Base-by-base conservation (phyloP, 148 eudicot species). In the Heliosperma pusillum region DNA sequence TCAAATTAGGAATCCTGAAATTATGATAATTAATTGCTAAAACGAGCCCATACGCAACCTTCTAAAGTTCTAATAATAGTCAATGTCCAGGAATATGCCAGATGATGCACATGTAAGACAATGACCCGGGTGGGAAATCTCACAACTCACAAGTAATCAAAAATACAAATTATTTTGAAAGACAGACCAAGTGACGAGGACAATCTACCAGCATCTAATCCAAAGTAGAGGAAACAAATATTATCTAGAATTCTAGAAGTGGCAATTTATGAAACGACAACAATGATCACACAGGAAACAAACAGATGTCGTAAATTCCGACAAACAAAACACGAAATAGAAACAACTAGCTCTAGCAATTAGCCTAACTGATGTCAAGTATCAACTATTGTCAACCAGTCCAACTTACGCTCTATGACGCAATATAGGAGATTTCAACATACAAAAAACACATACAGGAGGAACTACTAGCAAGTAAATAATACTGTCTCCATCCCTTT, bases 161-260 rank as follows among this genome's bases (percentile, higher is more conserved):
- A 21, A 52, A 21, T 21, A 21, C 42, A 47, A 66, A 66, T 47
- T 24, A 42, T 42, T 55, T 12, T 22, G 70, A 74, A 27, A 64
- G 58, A 26, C 59, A 30, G 70, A 47, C 26, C 17, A 64, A 47
- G 50, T 74, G 70, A 74, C 50, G 20, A 50, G 60, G 68, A 47
- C 52, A 69, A 50, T 74, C 47, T 33, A 64, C 69, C 68, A 66
- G 64, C 66, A 33, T 33, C 16, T 13, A 72, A 72, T 57, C 33
- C 19, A 72, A 58, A 58, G 59, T 16, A 26, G 20, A 1, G 60
- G 21, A 33, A 64, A 26, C 36, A 26, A 26, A 26, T 10, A 21
- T 22, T 13, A 11, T 33, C 71, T 52, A 52, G 40, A 16, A 15
- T 3, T 33, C 71, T 52, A 70, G 40, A 25, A 50, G 60, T 50